Percentiles rank a stretch among this genome's conserved stretches.
Conservation (phyloP, 2,329 filamentous ascomycete genomes). For the Alternaria sp. region DNA sequence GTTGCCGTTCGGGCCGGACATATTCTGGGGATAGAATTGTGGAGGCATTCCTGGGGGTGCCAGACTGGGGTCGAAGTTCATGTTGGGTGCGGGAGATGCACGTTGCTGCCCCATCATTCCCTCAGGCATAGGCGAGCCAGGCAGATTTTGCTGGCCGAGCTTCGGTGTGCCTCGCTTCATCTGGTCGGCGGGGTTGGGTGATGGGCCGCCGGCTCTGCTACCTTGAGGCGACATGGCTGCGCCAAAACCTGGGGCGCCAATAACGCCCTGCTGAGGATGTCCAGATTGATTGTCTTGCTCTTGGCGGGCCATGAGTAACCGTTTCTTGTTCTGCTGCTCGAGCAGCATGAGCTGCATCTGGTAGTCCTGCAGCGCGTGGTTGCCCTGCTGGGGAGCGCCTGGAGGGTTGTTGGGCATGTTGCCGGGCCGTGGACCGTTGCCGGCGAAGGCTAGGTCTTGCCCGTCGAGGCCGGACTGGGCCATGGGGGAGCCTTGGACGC, state of each 20-base stretch:
- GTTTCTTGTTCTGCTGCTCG: constrained; percentile 87
- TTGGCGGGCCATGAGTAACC: constrained; percentile 81
- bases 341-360: constrained; percentile 89
- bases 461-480: constrained; percentile 63
- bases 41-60: constrained; percentile 56
- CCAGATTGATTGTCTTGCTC: constrained; percentile 73
- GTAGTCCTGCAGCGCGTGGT: constrained; percentile 84
- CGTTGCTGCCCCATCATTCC: constrained; percentile 68
- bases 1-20: constrained; percentile 29
- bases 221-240: constrained; percentile 73
- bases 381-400: constrained; percentile 63
- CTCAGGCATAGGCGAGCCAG: constrained; percentile 72
- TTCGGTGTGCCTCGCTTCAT: constrained; percentile 81
- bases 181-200: constrained; percentile 77
- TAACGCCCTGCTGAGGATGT: constrained; percentile 56
- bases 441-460: constrained; percentile 42
- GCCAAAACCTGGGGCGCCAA: constrained; percentile 62
- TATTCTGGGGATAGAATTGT: constrained; percentile 43
- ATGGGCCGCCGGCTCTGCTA: constrained; percentile 71
- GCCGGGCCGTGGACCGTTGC: constrained; percentile 39
- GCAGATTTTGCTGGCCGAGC: constrained; percentile 71
- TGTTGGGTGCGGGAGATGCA: constrained; percentile 65
- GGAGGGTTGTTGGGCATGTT: constrained; percentile 67
- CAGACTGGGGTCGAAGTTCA: constrained; percentile 56
- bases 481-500: constrained; percentile 84